Evolutionary conservation across 2,329 filamentous ascomycete genomes (phyloP).

Genomic region (Tolypocladium endophyticum): DNA sequence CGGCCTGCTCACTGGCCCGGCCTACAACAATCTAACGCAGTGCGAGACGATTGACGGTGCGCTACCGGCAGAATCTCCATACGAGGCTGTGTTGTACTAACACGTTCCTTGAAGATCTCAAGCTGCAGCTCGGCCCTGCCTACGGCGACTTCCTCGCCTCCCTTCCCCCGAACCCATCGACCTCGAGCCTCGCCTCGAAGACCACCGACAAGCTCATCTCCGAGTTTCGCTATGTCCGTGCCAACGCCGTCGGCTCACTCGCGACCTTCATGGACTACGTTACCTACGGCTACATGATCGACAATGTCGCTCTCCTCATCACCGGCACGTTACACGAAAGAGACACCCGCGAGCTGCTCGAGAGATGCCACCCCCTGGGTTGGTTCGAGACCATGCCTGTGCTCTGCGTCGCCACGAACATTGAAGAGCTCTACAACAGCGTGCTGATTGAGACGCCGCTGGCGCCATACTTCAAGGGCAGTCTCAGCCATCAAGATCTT

Average conservation of each 20-base stretch:
- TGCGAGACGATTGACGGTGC: conserved; percentile 94
- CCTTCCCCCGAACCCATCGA: conserved; percentile 92
- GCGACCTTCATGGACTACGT: conserved; percentile 96
- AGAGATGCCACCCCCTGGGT: conserved; percentile 90
- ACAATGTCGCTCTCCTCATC: conserved; percentile 95
- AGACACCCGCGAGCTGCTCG: conserved; percentile 88
- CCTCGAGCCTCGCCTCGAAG: conserved; percentile 85
- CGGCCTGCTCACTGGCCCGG: conserved; percentile 75
- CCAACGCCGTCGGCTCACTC: conserved; percentile 83
- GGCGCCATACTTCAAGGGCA: conserved; percentile 95
- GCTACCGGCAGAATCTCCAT: not conserved
- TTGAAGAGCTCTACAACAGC: conserved; percentile 97
- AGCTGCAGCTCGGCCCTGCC: conserved; percentile 90
- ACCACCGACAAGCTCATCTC: conserved; percentile 97
- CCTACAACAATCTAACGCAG: conserved; percentile 93
- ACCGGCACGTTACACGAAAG: conserved; percentile 95
- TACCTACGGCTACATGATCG: conserved; percentile 99
- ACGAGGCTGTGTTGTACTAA: not conserved
- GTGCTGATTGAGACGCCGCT: conserved; percentile 94
- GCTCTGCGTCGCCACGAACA: conserved; percentile 94
- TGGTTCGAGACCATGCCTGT: conserved; percentile 99
- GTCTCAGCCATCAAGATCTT: conserved; percentile 87
- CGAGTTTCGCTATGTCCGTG: conserved; percentile 92
- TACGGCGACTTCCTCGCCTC: conserved; percentile 95
- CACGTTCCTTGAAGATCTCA: conserved; percentile 58